A percentile compares a stretch with the other conserved stretches of the same genome.
Conservation (phyloP, 2,329 filamentous ascomycete species). For the Colletotrichum sp. region DNA sequence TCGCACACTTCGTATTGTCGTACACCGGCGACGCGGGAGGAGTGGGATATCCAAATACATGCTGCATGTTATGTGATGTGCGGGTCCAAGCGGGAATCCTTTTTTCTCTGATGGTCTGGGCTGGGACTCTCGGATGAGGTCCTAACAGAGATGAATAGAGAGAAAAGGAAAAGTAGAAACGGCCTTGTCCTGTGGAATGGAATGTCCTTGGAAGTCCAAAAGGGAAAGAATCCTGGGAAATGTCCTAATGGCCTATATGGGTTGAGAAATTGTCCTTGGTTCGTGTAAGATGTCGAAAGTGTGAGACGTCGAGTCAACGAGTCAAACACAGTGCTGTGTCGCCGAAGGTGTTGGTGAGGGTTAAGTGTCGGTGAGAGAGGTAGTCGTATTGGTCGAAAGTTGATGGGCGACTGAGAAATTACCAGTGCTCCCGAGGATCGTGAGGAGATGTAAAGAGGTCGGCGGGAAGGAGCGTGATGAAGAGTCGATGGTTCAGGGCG, state of each 20-base stretch:
- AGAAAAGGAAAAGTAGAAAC: conserved; percentile 27
- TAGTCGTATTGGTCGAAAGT: conserved; percentile 1
- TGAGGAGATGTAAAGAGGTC: conserved; percentile 25
- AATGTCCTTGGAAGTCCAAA: conserved; percentile 14
- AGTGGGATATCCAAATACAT: conserved; percentile 64
- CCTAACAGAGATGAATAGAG: conserved; percentile 19
- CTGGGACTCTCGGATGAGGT: conserved; percentile 22
- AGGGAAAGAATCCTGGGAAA: neutral
- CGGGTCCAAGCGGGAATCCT: conserved; percentile 26
- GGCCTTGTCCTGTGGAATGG: conserved; percentile 16
- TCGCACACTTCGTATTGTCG: conserved; percentile 52
- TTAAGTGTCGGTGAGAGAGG: conserved; percentile 2
- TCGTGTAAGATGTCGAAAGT: conserved; percentile 22
- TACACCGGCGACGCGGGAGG: conserved; percentile 62
- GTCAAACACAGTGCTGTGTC: conserved; percentile 36
- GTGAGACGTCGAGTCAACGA: conserved; percentile 57
- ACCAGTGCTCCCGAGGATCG: conserved; percentile 15
- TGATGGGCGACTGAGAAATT: conserved; percentile 5
- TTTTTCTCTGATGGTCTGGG: conserved; percentile 21
- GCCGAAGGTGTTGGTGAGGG: neutral
- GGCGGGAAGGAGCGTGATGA: conserved; percentile 44
- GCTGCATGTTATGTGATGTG: conserved; percentile 59
- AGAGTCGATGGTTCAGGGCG: conserved; percentile 22
- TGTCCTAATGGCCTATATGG: conserved; percentile 12
- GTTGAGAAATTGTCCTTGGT: conserved; percentile 24